Evolutionary conservation across 441 rosid species (phyloP).

Genomic region (Codiaeum variegatum): DNA sequence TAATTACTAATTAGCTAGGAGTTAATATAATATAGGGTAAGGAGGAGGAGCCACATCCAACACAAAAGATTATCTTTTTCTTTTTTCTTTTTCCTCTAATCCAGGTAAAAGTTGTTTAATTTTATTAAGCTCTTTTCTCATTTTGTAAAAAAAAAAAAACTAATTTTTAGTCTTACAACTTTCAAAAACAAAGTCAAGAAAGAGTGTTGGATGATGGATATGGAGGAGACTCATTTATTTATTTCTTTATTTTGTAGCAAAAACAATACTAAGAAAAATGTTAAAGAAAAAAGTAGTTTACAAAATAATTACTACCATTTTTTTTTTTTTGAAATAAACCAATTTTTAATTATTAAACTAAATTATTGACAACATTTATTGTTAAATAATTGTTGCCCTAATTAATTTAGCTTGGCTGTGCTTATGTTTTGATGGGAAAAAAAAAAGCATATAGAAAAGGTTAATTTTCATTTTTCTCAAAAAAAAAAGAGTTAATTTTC

Average conservation of each 20-base stretch:
- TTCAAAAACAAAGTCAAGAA: not conserved
- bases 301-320: no score
- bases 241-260: not conserved
- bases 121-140: not conserved
- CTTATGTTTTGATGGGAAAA: no score
- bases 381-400: not conserved
- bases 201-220: not conserved
- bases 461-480: no score
- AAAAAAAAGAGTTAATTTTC: not conserved
- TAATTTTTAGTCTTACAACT: not conserved
- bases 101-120: no score
- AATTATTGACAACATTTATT: not conserved
- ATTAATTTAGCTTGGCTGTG: no score
- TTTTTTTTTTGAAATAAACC: not conserved
- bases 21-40: no score
- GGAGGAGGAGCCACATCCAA: not conserved
- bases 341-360: not conserved
- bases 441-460: not conserved
- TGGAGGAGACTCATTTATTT: not conserved
- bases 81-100: no score
- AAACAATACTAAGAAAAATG: no score
- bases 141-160: not conserved
- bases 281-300: no score
- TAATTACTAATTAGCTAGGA: no score
- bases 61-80: not conserved